Base-by-base conservation (phyloP, 2,329 filamentous ascomycete genomes). In the Neopestalotiopsis sp. region DNA sequence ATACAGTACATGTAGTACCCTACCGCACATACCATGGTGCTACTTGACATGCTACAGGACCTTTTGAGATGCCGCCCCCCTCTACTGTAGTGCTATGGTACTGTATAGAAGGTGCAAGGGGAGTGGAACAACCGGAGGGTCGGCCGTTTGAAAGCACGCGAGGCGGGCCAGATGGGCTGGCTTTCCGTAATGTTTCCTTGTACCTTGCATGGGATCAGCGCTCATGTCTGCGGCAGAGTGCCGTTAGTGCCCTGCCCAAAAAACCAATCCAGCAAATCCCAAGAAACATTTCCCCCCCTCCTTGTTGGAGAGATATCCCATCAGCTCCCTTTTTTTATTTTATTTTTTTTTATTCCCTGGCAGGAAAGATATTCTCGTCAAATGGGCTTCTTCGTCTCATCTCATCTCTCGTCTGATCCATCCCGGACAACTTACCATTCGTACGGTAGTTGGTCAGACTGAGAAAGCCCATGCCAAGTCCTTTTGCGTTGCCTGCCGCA, bases 121-220 rank as follows among this genome's bases (percentile, higher is more conserved):
- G 57, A 59, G 10, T 59, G 24, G 57, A 34, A 59, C 57, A n/a
- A 59, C 57, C 34, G 57, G 24, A 17, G 24, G 24, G 24, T 59
- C 57, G 57, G 57, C 57, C 57, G 57, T 59, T 59, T 59, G 57
- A 59, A 30, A 53, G 45, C 45, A 53, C 45, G 45, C 45, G 45
- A 53, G 45, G 45, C 45, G 45, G 45, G 45, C 45, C 45, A 53
- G 45, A 53, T n/a, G 45, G 45, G 45, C 45, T 53, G 45, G 45
- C 45, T 20, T 53, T 53, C 45, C 45, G 45, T 53, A 53, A 53
- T 53, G 45, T 53, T 53, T 53, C 45, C 45, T 53, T 64, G 61
- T 64, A 64, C 61, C 61, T 64, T 64, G 61, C 61, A 49, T 64
- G 40, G 61, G 34, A 64, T 40, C 34, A 62, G 13, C 30, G 14